A percentile compares a stretch with the other conserved stretches of the same genome.
phyloP scores from a whole-genome alignment of 2,329 filamentous ascomycete genomes.

The Paracoccidioides lutzii region DNA sequence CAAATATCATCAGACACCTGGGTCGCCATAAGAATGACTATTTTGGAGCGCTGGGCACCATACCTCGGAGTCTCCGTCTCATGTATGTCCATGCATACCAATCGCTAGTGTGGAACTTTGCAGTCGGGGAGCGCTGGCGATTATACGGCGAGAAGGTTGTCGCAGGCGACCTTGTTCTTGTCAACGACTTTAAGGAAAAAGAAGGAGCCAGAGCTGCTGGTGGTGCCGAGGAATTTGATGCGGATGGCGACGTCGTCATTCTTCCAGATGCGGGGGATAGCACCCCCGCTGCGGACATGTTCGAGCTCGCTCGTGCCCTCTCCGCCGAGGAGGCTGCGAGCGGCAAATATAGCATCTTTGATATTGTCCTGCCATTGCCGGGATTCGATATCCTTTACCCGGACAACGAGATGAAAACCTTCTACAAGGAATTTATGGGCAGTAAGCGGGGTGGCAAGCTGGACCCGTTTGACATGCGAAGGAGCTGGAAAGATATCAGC shows the following conservation, averaged over 20 bases:
- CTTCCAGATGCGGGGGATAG: constrained; percentile 46
- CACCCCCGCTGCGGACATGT: constrained; percentile 40
- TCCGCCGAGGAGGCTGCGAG: constrained; percentile 64
- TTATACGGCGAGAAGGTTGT: constrained; percentile 61
- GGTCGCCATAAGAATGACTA: constrained; percentile 50
- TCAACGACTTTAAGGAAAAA: constrained; percentile 40
- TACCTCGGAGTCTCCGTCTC: constrained; percentile 67
- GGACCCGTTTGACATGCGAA: constrained; percentile 75
- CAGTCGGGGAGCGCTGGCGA: constrained; percentile 67
- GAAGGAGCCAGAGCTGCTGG: constrained; percentile 19
- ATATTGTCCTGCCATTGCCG: constrained; percentile 82
- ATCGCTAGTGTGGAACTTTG: constrained; percentile 85
- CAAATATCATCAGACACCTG: constrained; percentile 65
- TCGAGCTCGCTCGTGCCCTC: constrained; percentile 58
- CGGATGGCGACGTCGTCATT: constrained; percentile 54
- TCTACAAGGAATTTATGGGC: constrained; percentile 77
- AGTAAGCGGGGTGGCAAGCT: constrained; percentile 63
- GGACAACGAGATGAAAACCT: constrained; percentile 65
- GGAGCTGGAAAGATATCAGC: constrained; percentile 74
- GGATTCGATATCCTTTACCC: constrained; percentile 86
- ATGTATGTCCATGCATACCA: constrained; percentile 99
- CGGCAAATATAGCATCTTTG: constrained; percentile 68
- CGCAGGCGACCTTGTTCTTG: constrained; percentile 71
- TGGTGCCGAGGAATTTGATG: constrained; percentile 35
- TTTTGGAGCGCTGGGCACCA: constrained; percentile 64